Evolutionary conservation across 306 rosid genomes (phyloP).

Genomic region (Oemleria cerasiformis): DNA sequence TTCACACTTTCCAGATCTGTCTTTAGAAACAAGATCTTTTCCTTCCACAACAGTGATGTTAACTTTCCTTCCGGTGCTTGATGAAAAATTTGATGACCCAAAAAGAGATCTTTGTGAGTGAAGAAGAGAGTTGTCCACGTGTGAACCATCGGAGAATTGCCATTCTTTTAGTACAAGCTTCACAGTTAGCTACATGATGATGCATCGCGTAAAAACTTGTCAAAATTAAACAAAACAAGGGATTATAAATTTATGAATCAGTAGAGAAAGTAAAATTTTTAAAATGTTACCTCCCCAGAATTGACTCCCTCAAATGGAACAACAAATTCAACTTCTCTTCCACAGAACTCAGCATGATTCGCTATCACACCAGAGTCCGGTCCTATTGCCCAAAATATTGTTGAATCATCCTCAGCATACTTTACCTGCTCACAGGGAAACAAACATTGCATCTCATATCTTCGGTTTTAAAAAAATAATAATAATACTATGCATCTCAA

Average conservation of each 20-base stretch:
- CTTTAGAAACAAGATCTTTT: constrained; percentile 65
- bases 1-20: constrained; percentile 62
- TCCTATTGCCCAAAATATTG: constrained; percentile 86
- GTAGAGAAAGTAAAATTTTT: neutral
- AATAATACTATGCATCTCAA: neutral
- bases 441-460: neutral
- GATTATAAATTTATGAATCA: neutral
- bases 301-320: constrained; percentile 86
- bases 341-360: constrained; percentile 61
- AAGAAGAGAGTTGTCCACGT: constrained; percentile 40
- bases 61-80: constrained; percentile 85
- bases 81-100: constrained; percentile 65
- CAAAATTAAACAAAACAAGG: neutral
- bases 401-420: constrained; percentile 91
- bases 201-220: constrained; percentile 9
- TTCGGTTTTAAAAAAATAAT: too few species aligned
- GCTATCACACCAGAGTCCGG: constrained; percentile 75
- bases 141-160: constrained; percentile 92
- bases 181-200: constrained; percentile 68
- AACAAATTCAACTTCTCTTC: constrained; percentile 82
- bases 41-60: constrained; percentile 69
- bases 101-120: constrained; percentile 45
- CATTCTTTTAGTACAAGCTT: constrained; percentile 77
- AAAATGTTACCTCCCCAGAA: constrained; percentile 73
- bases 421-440: constrained; percentile 52